Evolutionary conservation across 805 yeast species (phyloP).

Genomic region (Debaryomyces maramus): DNA sequence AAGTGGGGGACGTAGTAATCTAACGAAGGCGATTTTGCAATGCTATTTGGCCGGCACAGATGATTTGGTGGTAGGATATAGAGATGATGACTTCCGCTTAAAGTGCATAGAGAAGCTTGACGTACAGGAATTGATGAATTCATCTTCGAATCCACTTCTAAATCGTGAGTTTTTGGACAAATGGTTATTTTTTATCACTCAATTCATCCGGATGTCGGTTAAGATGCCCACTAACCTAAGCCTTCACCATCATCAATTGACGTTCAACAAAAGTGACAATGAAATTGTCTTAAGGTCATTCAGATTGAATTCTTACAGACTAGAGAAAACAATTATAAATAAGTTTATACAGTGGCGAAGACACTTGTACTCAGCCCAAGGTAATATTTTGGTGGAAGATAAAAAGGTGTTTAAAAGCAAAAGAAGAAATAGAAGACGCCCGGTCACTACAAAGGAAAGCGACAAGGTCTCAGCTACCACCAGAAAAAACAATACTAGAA

Average conservation of each 20-base stretch:
- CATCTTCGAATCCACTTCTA: background rate
- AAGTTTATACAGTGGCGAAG: background rate
- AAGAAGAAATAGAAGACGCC: no score
- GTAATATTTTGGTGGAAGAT: background rate
- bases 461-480: no score
- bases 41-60: slow-evolving; percentile 9
- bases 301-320: background rate
- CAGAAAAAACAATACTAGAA: no score
- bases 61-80: slow-evolving; percentile 7
- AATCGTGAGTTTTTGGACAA: slow-evolving; percentile 4
- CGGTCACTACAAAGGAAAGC: no score
- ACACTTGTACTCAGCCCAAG: background rate
- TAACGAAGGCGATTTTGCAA: slow-evolving; percentile 6
- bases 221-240: background rate
- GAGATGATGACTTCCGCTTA: slow-evolving; percentile 6
- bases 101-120: slow-evolving; percentile 4
- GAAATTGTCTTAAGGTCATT: background rate
- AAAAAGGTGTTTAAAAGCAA: no score
- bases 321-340: background rate
- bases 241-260: background rate
- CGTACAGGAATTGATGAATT: background rate
- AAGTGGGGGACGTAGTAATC: background rate
- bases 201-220: slow-evolving; percentile 2
- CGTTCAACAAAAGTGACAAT: background rate
- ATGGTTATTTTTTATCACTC: slow-evolving; percentile 9